These are phyloP conservation scores for Vigna trinervia DNA, from an alignment of 306 rosid genomes.

Conservation along the genomic window DNA sequence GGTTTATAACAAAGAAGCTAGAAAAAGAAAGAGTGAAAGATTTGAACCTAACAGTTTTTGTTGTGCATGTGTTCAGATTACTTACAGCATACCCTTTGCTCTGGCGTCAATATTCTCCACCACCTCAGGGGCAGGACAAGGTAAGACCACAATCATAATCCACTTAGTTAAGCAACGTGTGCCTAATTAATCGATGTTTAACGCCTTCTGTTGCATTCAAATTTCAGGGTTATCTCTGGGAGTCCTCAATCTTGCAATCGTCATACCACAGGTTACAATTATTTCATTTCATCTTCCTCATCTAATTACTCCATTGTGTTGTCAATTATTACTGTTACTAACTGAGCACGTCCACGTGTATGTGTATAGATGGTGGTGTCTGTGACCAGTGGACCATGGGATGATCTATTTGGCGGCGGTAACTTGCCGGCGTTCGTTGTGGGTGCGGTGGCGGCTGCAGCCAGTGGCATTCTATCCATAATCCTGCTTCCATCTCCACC, in stretches of 20 bases:
- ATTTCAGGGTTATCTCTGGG: slow-evolving; percentile 80
- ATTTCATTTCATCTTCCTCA: neutral
- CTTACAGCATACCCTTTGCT: slow-evolving; percentile 89
- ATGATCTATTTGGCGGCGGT: slow-evolving; percentile 78
- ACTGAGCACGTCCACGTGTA: neutral
- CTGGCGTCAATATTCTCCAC: slow-evolving; percentile 82
- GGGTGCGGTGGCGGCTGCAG: slow-evolving; percentile 67
- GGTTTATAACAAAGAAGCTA: neutral
- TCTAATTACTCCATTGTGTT: neutral
- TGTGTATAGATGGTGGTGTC: slow-evolving; percentile 71
- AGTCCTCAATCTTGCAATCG: slow-evolving; percentile 78
- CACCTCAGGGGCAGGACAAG: slow-evolving; percentile 86
- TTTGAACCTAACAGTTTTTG: slow-evolving; percentile 24
- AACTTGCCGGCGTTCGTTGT: slow-evolving; percentile 88
- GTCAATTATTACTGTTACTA: neutral
- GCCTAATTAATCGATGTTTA: neutral
- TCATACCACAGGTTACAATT: slow-evolving; percentile 70
- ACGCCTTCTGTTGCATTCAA: slow-evolving; percentile 7
- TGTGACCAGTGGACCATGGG: slow-evolving; percentile 75
- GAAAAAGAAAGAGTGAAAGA: slow-evolving; percentile 8
- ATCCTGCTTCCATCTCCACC: slow-evolving; percentile 74
- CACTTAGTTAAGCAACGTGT: neutral
- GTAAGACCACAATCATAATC: slow-evolving; percentile 41
- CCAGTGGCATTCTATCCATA: slow-evolving; percentile 67
- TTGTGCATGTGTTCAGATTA: slow-evolving; percentile 60